phyloP scores from a whole-genome alignment of 225 moss, liverwort and hornwort species.

The Marchantia polymorpha region DNA sequence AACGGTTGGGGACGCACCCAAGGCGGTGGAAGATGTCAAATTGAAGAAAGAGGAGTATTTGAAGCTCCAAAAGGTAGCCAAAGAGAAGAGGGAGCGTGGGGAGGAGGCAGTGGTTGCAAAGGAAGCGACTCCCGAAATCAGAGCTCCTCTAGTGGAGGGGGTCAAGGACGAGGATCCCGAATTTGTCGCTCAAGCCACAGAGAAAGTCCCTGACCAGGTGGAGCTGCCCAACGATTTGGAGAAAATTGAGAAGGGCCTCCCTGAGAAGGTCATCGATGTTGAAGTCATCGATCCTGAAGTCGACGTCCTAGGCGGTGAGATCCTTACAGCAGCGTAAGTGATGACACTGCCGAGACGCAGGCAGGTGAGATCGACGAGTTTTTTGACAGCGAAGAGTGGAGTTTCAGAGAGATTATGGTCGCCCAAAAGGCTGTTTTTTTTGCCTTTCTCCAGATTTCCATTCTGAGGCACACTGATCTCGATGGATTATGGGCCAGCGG shows the following conservation, averaged over 20 bases:
- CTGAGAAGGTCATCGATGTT: neutral
- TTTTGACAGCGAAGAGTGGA: no score
- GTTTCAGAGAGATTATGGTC: no score
- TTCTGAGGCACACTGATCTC: no score
- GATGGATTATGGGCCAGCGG: no score
- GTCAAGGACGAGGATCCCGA: conserved; percentile 5
- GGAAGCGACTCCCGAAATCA: neutral
- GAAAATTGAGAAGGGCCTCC: neutral
- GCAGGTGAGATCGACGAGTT: no score
- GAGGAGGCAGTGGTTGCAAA: conserved; percentile 25
- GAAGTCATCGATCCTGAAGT: conserved; percentile 8
- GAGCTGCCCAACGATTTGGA: conserved; percentile 7
- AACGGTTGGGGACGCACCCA: conserved; percentile 66
- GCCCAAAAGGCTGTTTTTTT: no score
- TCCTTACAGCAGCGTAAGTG: neutral
- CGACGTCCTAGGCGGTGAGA: conserved; percentile 14
- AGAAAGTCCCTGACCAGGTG: neutral
- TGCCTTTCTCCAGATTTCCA: no score
- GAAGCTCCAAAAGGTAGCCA: conserved; percentile 63
- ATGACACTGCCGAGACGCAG: no score
- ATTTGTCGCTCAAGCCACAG: conserved; percentile 9
- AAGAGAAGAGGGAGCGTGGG: conserved; percentile 64
- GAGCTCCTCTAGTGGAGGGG: neutral
- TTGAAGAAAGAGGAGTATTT: conserved; percentile 61
- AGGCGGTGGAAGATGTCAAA: conserved; percentile 74